Percentiles rank a stretch among this genome's conserved stretches.
These are phyloP conservation scores for Isatis tinctoria DNA, from an alignment of 345 rosid species.

Conservation along the genomic window DNA sequence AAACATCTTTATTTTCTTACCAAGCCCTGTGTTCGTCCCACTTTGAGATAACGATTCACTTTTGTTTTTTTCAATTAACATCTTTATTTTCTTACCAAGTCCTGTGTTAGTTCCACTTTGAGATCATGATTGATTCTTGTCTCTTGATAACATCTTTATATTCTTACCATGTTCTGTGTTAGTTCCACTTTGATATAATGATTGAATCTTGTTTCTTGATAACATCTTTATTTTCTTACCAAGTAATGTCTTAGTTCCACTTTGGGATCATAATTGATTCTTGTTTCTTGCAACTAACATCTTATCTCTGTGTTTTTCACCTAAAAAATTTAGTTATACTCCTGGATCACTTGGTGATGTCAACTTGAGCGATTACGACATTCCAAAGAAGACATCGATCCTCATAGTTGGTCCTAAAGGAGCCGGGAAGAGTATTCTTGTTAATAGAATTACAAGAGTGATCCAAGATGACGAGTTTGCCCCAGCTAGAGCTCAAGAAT, in stretches of 20 bases:
- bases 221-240: no score
- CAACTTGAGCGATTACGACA: slow-evolving; percentile 35
- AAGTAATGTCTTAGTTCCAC: no score
- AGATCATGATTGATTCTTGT: background rate
- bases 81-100: background rate
- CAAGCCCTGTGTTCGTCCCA: background rate
- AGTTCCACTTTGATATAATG: background rate
- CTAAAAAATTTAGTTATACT: slow-evolving; percentile 36
- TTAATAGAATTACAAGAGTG: slow-evolving; percentile 64
- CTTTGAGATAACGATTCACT: background rate
- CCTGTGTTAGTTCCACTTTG: background rate
- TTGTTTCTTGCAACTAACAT: background rate
- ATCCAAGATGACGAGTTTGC: slow-evolving; percentile 55
- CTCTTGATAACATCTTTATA: no score
- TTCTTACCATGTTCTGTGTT: background rate
- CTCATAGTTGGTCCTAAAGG: slow-evolving; percentile 74
- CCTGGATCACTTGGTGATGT: slow-evolving; percentile 65
- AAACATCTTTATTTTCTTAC: background rate
- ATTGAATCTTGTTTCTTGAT: background rate
- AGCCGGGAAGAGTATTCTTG: slow-evolving; percentile 81
- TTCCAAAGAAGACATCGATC: slow-evolving; percentile 56
- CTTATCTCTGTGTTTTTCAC: background rate
- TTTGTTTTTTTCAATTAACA: no score
- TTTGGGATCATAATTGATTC: slow-evolving; percentile 1
- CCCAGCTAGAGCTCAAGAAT: slow-evolving; percentile 72